Evolutionary conservation across 192 early-diverging fungal genomes (phyloP).

Genomic region (Chytriomyces hyalinus): DNA sequence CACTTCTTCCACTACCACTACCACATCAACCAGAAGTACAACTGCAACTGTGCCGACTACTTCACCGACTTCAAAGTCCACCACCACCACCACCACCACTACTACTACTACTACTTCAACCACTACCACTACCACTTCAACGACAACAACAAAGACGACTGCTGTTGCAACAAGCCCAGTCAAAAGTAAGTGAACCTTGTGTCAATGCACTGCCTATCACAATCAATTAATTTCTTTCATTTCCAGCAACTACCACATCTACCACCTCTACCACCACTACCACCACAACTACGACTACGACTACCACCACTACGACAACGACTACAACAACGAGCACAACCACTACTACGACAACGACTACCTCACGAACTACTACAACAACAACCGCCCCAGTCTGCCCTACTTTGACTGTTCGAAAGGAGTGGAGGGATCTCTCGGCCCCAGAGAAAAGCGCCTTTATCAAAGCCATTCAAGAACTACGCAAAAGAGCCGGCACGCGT

Average conservation of each 20-base stretch:
- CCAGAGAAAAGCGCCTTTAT: slow-evolving; percentile 12
- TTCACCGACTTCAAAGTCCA: neutral
- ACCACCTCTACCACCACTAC: too few species aligned
- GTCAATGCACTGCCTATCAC: too few species aligned
- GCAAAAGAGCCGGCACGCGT: neutral
- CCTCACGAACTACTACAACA: neutral
- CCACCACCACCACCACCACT: neutral
- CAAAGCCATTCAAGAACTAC: slow-evolving; percentile 6
- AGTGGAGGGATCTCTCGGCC: slow-evolving; percentile 4
- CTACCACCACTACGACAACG: too few species aligned
- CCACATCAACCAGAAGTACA: neutral
- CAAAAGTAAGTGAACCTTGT: neutral
- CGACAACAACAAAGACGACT: neutral
- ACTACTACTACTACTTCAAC: neutral
- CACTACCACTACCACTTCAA: neutral
- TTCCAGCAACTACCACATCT: too few species aligned
- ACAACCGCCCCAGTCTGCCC: neutral
- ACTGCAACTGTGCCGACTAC: neutral
- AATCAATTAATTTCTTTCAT: too few species aligned
- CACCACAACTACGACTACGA: too few species aligned
- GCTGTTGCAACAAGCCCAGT: neutral
- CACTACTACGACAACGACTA: too few species aligned
- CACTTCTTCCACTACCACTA: neutral
- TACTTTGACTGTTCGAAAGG: neutral
- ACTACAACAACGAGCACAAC: too few species aligned